phyloP scores from a whole-genome alignment of 2,329 filamentous ascomycete species.

The Fusarium chuoi region DNA sequence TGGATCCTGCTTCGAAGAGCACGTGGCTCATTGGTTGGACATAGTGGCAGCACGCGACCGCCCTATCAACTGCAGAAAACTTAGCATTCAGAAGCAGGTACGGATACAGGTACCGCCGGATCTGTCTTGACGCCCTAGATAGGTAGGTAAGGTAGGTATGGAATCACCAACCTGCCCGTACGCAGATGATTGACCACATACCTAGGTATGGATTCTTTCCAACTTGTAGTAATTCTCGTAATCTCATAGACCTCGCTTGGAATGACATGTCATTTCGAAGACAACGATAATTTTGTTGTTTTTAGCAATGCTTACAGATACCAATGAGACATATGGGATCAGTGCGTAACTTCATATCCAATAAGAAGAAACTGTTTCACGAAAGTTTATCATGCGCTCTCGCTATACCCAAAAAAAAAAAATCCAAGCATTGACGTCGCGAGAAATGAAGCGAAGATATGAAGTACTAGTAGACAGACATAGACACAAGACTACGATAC shows the following conservation, averaged over 20 bases:
- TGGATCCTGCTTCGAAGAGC: conserved; percentile 27
- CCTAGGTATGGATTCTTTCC: background rate
- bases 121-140: conserved; percentile 4
- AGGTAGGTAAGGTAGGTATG: background rate
- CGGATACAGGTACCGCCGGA: conserved; percentile 30
- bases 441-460: background rate
- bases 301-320: background rate
- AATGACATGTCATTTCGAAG: background rate
- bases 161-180: background rate
- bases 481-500: background rate
- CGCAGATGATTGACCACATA: background rate
- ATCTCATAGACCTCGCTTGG: background rate
- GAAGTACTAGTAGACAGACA: background rate
- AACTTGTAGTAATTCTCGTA: background rate
- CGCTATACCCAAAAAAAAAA: background rate
- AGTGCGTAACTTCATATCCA: background rate
- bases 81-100: conserved; percentile 6
- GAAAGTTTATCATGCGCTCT: background rate
- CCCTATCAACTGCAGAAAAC: conserved; percentile 23
- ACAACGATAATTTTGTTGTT: background rate
- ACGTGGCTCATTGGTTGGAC: conserved; percentile 50
- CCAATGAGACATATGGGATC: conserved; percentile 9
- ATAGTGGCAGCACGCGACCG: background rate
- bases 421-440: background rate
- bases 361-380: background rate